Base-by-base conservation (phyloP, 495 filamentous ascomycete species). In the Astrothelium macrocarpum region DNA sequence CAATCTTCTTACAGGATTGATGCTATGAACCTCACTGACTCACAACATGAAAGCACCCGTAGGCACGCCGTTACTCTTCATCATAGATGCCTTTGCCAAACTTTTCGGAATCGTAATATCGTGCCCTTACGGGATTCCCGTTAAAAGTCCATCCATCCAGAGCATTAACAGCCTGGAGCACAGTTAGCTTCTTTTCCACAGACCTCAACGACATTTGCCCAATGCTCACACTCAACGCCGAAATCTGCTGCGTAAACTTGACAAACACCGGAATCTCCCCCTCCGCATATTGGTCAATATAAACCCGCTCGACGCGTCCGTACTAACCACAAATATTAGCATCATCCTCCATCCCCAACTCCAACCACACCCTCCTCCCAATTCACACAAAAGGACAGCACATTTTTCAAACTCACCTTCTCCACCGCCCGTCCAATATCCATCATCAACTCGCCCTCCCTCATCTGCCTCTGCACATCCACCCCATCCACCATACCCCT, bases 381-480 rank as follows among this genome's bases (percentile, higher is more conserved):
- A n/a, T n/a, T n/a, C n/a, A n/a, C n/a, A n/a, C n/a, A n/a, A n/a
- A n/a, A n/a, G n/a, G n/a, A n/a, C n/a, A n/a, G n/a, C n/a, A n/a
- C n/a, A n/a, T n/a, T n/a, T n/a, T n/a, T n/a, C n/a, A n/a, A 20
- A 49, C 45, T 49, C 25, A 56, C 49, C 49, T 58, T 89, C 82
- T 45, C 84, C 83, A 74, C 93, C 73, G 94, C 90, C 64, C 95
- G 90, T 23, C 94, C 94, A 72, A 98, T 95, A 75, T 97, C 91
- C 75, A 96, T 91, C 68, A 90, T 83, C 66, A 98, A 72, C 0
- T 87, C 89, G 14, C 71, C 72, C 32, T 87, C 87, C 64, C 85
- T 82, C 67, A 88, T 72, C 76, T 97, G 95, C 1, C 75, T 77
- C 59, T 83, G 80, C 34, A 93, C 76, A 66, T 87, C 81, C 80